Evolutionary conservation across 2,329 filamentous ascomycete genomes (phyloP).

Genomic region (Aspergillus sp.): DNA sequence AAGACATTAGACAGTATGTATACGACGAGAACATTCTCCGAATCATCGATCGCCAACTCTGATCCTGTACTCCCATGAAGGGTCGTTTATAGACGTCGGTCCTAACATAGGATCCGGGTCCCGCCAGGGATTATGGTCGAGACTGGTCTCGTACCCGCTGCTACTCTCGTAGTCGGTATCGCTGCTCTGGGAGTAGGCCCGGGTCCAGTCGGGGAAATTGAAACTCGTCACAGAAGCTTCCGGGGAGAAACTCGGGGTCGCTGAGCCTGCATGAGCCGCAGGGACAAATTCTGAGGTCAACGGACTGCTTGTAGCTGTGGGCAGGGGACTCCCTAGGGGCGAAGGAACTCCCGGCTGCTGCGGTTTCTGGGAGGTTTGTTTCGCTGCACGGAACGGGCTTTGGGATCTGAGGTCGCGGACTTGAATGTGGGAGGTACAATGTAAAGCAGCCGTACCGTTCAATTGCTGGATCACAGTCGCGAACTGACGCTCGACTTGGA

Average conservation of each 20-base stretch:
- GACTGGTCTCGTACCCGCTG: slow-evolving; percentile 2
- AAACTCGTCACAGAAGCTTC: slow-evolving; percentile 6
- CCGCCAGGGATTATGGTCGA: neutral
- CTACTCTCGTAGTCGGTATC: slow-evolving; percentile 17
- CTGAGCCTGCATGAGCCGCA: neutral
- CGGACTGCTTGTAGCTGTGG: neutral
- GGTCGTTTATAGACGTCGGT: slow-evolving; percentile 13
- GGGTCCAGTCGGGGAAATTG: slow-evolving; percentile 8
- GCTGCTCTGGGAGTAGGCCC: slow-evolving; percentile 7
- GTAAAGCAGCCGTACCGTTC: slow-evolving; percentile 7
- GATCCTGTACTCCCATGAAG: slow-evolving; percentile 16
- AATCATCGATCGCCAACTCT: neutral
- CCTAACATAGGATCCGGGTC: slow-evolving; percentile 1
- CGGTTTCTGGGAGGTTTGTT: neutral
- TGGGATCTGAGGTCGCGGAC: neutral
- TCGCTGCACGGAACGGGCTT: neutral
- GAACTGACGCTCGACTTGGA: slow-evolving; percentile 27
- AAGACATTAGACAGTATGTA: neutral
- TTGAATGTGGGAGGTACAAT: slow-evolving; percentile 17
- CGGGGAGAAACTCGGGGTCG: neutral
- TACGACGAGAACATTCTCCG: neutral
- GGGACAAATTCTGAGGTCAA: neutral
- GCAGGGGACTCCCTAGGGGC: neutral
- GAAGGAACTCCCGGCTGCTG: neutral
- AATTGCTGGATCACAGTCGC: slow-evolving; percentile 10